Evolutionary conservation across 1,284 basidiomycete species (phyloP), one percentile per base, ranked within the genome.

Genomic region (Sphagnurus paluster): DNA sequence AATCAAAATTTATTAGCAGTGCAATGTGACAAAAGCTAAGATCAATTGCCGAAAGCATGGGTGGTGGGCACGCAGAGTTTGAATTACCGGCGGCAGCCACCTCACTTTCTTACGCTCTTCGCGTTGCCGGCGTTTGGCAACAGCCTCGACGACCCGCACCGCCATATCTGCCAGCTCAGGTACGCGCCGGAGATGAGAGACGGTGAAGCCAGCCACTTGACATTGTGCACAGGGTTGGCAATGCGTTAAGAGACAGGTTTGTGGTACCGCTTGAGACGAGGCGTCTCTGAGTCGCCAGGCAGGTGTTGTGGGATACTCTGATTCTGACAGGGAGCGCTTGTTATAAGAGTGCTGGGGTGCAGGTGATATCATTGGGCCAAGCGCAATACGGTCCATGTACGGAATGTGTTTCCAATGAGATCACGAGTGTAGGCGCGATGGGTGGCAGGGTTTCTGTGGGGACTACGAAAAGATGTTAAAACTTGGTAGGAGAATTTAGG

Each of bases 171-270:
- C 68, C 3, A 90, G 69, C 53, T 85, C 84, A 4, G 87, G 84
- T 0, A 90, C 82, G 32, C 87, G 82, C 6, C 86, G 78, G 1
- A 90, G 71, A 56, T 87, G 80, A 0, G 86, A 87, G 4, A 89
- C 61, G 0, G 86, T 83, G 56, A 84, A 87, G 1, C 84, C 83
- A 35, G 68, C 60, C 38, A 64, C n/a, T 33, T 6, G 25, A 11
- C 25, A 26, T 58, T 6, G 13, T 37, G n/a, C n/a, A n/a, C n/a
- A 32, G 50, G 48, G 7, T 25, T 21, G 26, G 32, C 44, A 21
- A 35, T 25, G 14, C 30, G 11, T 48, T 13, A 25, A 39, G 10
- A 28, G 21, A 21, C 39, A 45, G 14, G 61, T 59, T 17, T 63
- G 60, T 13, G 65, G 64, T 1, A 63, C 60, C 24, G 49, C 42